Evolutionary conservation across 2,329 filamentous ascomycete species (phyloP), one percentile per base, ranked within the genome.

Genomic region (Colletotrichum lini): DNA sequence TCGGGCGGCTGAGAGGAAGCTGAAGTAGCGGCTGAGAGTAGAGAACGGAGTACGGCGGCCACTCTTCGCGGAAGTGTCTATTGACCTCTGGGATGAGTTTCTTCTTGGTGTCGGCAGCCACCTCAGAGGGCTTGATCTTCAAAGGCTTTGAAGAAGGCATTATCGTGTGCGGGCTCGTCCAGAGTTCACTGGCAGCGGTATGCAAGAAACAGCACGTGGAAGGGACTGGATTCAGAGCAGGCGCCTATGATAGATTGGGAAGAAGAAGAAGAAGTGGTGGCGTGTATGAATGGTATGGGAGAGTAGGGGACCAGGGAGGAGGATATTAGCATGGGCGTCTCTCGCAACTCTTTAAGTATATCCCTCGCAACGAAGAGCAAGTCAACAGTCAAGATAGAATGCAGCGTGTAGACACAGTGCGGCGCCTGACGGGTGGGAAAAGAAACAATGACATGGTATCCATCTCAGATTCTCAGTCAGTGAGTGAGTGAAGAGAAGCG

Each of bases 31-130:
- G 83, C 74, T 87, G 82, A 77, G 84, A 79, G 78, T 89, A 89
- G 52, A 92, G 84, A 75, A 88, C 87, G 3, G 91, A 94, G 74
- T 84, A 87, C 5, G 86, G 86, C 18, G 85, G 86, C 85, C 84
- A 93, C 76, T 81, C 80, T 67, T 84, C 82, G 70, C 82, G 84
- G 80, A 87, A 90, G 77, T 88, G 84, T 45, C 85, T 83, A 76
- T 85, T 87, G 75, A 94, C 89, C 73, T 88, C 83, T 18, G 92
- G 92, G 74, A 94, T 91, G 78, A 91, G 93, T 70, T 87, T 87
- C 75, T 86, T 88, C 80, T 93, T 93, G n/a, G 91, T 92, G 78
- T 94, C 92, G 35, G 90, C 88, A 65, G 92, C 92, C 65, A 94
- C 89, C 74, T 94, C 92, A 50, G 91, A 89, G 15, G 90, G 88